phyloP scores from a whole-genome alignment of 768 basidiomycete genomes.

The Leccinum barrowsii region DNA sequence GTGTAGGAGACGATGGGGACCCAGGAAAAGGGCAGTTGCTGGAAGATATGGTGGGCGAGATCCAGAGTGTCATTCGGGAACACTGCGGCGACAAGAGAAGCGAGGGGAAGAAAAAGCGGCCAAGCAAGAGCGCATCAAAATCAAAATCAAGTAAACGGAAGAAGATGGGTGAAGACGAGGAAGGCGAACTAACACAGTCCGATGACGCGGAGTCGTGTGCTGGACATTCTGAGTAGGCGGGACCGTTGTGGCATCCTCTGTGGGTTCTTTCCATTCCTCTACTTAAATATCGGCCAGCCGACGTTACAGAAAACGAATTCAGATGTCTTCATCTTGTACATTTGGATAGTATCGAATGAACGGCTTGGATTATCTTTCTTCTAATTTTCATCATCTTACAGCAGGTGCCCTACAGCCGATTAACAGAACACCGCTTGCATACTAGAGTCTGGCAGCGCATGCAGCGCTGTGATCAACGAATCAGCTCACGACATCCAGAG shows the following conservation, averaged over 20 bases:
- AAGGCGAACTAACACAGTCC: slow-evolving; percentile 2
- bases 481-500: background rate
- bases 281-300: background rate
- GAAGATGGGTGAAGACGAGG: slow-evolving; percentile 4
- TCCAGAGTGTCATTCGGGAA: slow-evolving; percentile 13
- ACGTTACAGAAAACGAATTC: background rate
- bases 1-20: background rate
- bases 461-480: slow-evolving; percentile 19
- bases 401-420: slow-evolving; percentile 18
- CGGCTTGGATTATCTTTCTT: background rate
- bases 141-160: slow-evolving; percentile 6
- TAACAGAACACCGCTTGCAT: slow-evolving; percentile 28
- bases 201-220: slow-evolving; percentile 5
- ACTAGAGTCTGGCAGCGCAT: slow-evolving; percentile 19
- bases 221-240: background rate
- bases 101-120: background rate
- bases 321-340: background rate
- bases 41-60: slow-evolving; percentile 8
- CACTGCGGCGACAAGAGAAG: slow-evolving; percentile 11
- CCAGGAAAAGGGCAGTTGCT: background rate
- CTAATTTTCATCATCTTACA: background rate
- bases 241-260: background rate
- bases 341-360: background rate
- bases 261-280: background rate
- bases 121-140: background rate